Conservation (phyloP, 805 yeast species). For the Starmerella kuoi region DNA sequence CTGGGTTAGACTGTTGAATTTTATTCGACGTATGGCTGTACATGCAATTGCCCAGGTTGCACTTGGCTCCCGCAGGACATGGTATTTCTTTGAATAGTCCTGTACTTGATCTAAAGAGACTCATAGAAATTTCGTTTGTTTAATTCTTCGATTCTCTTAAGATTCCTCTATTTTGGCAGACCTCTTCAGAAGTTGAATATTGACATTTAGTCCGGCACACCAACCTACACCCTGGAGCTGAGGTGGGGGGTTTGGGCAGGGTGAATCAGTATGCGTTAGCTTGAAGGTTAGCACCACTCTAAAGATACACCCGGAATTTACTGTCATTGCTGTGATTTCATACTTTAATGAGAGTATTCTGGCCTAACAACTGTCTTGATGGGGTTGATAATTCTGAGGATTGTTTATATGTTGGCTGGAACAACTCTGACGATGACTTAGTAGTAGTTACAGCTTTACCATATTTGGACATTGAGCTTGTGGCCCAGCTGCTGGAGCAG, state of each 20-base stretch:
- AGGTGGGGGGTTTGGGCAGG: no score
- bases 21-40: slow-evolving; percentile 24
- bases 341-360: slow-evolving; percentile 19
- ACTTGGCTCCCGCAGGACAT: slow-evolving; percentile 27
- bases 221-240: no score
- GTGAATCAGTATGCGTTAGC: no score
- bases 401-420: slow-evolving; percentile 21
- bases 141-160: no score
- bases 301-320: no score
- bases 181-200: no score
- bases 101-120: slow-evolving; percentile 25
- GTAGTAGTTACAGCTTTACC: slow-evolving; percentile 21
- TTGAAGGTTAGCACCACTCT: no score
- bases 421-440: slow-evolving; percentile 12
- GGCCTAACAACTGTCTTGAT: slow-evolving; percentile 16
- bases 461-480: slow-evolving; percentile 10
- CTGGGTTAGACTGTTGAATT: not conserved
- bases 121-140: no score
- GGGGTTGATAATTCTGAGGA: not conserved
- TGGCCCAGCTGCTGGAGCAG: slow-evolving; percentile 14
- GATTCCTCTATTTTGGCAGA: no score
- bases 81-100: slow-evolving; percentile 18
- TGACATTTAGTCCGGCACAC: no score
- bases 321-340: no score
- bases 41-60: slow-evolving; percentile 28